Evolutionary conservation across 2,329 filamentous ascomycete species (phyloP).

Genomic region (Monosporascus cannonballus): DNA sequence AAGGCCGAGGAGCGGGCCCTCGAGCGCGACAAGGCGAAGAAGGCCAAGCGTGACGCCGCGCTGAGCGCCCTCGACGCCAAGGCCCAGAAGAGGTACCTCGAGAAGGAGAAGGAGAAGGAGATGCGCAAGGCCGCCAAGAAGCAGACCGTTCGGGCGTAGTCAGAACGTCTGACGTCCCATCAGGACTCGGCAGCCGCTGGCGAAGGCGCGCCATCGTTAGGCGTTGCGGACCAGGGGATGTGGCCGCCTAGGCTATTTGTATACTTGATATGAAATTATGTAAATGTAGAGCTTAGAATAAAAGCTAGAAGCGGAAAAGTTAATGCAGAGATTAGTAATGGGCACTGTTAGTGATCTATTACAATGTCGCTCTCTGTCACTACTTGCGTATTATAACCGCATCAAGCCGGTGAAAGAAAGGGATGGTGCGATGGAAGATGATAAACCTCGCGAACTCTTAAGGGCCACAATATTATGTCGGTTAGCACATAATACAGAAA

Average conservation of each 20-base stretch:
- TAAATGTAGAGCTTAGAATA: background rate
- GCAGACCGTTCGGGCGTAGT: constrained; percentile 45
- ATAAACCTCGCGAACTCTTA: too few species aligned
- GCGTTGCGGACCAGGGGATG: background rate
- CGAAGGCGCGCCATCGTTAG: background rate
- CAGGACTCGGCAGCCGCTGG: background rate
- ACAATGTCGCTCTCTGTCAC: too few species aligned
- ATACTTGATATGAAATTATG: constrained; percentile 4
- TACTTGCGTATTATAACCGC: too few species aligned
- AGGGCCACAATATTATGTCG: too few species aligned
- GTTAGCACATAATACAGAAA: too few species aligned
- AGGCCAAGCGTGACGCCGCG: constrained; percentile 83
- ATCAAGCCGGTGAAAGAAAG: too few species aligned
- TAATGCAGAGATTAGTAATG: background rate
- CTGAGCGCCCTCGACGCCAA: constrained; percentile 72
- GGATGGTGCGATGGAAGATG: too few species aligned
- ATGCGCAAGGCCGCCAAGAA: constrained; percentile 49
- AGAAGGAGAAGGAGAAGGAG: constrained; percentile 74
- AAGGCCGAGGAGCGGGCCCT: constrained; percentile 71
- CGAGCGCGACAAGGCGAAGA: constrained; percentile 71
- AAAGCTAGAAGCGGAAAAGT: background rate
- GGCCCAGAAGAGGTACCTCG: constrained; percentile 79
- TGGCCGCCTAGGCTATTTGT: background rate
- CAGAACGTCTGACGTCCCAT: background rate
- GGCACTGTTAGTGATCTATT: too few species aligned